phyloP scores from a whole-genome alignment of 108 stramenopile genomes.

The Nitzschia palea region DNA sequence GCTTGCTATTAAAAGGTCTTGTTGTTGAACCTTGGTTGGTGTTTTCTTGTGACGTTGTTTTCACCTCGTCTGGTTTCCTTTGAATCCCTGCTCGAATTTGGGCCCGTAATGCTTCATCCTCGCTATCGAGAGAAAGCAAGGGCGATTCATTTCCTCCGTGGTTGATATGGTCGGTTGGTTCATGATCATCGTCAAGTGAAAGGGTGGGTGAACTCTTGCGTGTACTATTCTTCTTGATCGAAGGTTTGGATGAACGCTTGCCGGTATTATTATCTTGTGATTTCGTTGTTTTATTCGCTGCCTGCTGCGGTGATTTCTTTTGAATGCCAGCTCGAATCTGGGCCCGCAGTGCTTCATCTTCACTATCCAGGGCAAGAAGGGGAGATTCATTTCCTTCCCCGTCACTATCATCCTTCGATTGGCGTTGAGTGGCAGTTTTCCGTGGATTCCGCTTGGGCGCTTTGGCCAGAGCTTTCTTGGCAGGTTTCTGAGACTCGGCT shows the following conservation, averaged over 20 bases:
- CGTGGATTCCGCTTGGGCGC: neutral
- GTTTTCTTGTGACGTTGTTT: too few relatives aligned
- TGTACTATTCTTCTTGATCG: too few relatives aligned
- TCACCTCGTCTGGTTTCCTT: too few relatives aligned
- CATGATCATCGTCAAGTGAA: too few relatives aligned
- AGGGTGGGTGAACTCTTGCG: too few relatives aligned
- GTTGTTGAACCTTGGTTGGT: too few relatives aligned
- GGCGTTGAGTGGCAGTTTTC: neutral
- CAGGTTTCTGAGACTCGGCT: neutral
- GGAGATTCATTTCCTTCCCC: neutral
- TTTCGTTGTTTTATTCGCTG: too few relatives aligned
- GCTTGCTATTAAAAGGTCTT: too few relatives aligned
- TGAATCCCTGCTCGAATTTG: neutral
- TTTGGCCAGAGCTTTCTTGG: neutral
- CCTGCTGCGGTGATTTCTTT: too few relatives aligned
- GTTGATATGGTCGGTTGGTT: too few relatives aligned
- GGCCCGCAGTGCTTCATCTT: conserved; percentile 4
- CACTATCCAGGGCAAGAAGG: neutral
- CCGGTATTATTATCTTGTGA: too few relatives aligned
- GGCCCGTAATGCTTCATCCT: conserved; percentile 5
- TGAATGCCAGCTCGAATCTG: conserved; percentile 1
- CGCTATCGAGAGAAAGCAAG: neutral
- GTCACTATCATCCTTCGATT: neutral
- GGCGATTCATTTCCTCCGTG: neutral
- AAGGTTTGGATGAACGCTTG: too few relatives aligned